Percentiles rank a stretch among this genome's conserved stretches.
Conservation (phyloP, 768 basidiomycete genomes). For the Pulveroboletus sp. region DNA sequence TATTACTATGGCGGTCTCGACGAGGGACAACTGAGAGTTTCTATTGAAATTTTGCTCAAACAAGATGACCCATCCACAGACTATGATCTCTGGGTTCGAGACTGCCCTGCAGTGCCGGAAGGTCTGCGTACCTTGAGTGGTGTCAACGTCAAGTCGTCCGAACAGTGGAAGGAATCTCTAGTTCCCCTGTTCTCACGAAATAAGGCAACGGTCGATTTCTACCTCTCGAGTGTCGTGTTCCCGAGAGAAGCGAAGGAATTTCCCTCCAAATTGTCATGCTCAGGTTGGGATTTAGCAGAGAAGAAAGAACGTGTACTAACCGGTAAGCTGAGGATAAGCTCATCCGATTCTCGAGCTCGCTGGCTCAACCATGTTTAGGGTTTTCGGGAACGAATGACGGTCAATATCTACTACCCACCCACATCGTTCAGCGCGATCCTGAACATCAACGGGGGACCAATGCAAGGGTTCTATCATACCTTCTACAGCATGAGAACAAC, state of each 20-base stretch:
- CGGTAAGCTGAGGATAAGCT: constrained; percentile 1
- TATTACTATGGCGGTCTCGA: constrained; percentile 36
- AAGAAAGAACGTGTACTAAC: constrained; percentile 15
- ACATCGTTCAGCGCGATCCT: no score
- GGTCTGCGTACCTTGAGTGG: constrained; percentile 13
- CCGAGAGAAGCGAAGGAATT: constrained; percentile 37
- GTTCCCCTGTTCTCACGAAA: constrained; percentile 29
- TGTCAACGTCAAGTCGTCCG: constrained; percentile 28
- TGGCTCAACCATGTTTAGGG: constrained; percentile 12
- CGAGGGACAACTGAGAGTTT: constrained; percentile 24
- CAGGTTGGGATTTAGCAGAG: constrained; percentile 37
- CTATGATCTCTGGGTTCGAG: constrained; percentile 31
- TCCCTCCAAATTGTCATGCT: constrained; percentile 30
- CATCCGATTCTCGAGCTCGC: no score
- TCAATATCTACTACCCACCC: no score
- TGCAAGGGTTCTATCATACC: no score
- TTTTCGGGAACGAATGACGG: constrained; percentile 33
- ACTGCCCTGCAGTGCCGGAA: constrained; percentile 16
- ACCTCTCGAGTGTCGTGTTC: constrained; percentile 34
- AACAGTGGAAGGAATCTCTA: constrained; percentile 20
- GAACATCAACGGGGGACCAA: no score
- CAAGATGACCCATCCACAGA: constrained; percentile 30
- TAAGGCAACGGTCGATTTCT: constrained; percentile 33
- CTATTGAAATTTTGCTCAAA: constrained; percentile 26
- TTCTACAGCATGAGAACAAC: no score